Base-by-base conservation (phyloP, 257 asterid species). In the Nyctanthes arbortristis region DNA sequence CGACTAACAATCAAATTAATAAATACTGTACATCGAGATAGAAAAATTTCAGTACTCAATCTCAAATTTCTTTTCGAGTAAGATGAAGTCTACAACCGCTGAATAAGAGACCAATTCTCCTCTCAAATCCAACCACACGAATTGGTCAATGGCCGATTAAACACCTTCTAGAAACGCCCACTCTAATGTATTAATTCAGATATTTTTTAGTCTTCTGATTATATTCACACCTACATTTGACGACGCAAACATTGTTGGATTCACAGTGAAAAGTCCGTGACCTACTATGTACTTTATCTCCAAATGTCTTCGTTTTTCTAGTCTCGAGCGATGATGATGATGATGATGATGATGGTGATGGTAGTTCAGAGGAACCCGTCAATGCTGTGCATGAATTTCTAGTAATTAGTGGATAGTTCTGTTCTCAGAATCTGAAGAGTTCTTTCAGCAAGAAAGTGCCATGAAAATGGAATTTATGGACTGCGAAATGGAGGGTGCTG, bases 401-500 rank as follows among this genome's bases (percentile, higher is more conserved):
- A 43, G 54, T 13, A 87, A 95, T 93, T 92, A 74, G 89, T 89
- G 59, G 97, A 92, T n/a, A n/a, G n/a, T n/a, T n/a, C n/a, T n/a
- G n/a, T n/a, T n/a, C n/a, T n/a, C n/a, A n/a, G n/a, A n/a, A n/a
- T n/a, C n/a, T n/a, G n/a, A n/a, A n/a, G n/a, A n/a, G n/a, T n/a
- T n/a, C n/a, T n/a, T n/a, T n/a, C n/a, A n/a, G n/a, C 18, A 62
- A 61, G n/a, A 68, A 61, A 8, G 39, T 31, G 9, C 69, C 1
- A 5, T 9, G 69, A 81, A 66, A 32, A 58, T 66, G 58, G 79
- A 45, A 36, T n/a, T n/a, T n/a, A 58, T 33, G 76, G 93, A 83
- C n/a, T 87, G 81, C 75, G 73, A 37, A 64, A 81, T 75, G 45
- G 95, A 69, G 47, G 83, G n/a, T n/a, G n/a, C 96, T 14, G 94